Evolutionary conservation across 1,284 basidiomycete genomes (phyloP), one percentile per base, ranked within the genome.

Genomic region (Sporisorium graminicola): DNA sequence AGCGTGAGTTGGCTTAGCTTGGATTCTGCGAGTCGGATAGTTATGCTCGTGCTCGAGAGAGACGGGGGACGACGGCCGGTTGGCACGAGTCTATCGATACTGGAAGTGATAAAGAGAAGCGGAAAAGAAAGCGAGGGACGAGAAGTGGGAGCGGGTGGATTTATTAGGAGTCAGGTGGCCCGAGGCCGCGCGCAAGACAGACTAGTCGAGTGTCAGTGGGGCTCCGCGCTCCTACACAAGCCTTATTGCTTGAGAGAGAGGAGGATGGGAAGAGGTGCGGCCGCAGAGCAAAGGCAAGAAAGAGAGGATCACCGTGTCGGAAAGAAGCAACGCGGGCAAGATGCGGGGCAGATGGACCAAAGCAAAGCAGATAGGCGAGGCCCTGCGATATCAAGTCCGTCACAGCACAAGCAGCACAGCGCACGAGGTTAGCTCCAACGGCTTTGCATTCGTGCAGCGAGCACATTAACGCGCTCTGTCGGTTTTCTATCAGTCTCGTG

Each of bases 171-270:
- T 29, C 10, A 29, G 47, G 14, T 47, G 44, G 26, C 27, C 44
- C 44, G 44, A 27, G 44, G 58, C 27, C 22, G 47, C 40, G 46
- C 20, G 13, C 37, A 42, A 43, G 40, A 47, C 26, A 24, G 26
- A 37, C 47, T 55, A 35, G 49, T 40, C 44, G 33, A 56, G 50
- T n/a, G n/a, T n/a, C n/a, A n/a, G n/a, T 26, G 66, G 66, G 51
- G 56, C 56, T 51, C 60, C 52, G 60, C 56, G 66, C 60, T 54
- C 20, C n/a, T 57, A 33, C 56, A 58, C 53, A 65, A 65, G 65
- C 65, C 31, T 27, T 47, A 9, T 27, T 47, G 20, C 22, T 50
- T 43, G 37, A 52, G 55, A 53, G 4, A 16, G 14, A n/a, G 47
- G 22, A n/a, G 16, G 26, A 49, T n/a, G 7, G 47, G 18, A 29